These are phyloP conservation scores for Suhomyces bolitotheri DNA, from an alignment of 1,139 yeast genomes.

Conservation along the genomic window DNA sequence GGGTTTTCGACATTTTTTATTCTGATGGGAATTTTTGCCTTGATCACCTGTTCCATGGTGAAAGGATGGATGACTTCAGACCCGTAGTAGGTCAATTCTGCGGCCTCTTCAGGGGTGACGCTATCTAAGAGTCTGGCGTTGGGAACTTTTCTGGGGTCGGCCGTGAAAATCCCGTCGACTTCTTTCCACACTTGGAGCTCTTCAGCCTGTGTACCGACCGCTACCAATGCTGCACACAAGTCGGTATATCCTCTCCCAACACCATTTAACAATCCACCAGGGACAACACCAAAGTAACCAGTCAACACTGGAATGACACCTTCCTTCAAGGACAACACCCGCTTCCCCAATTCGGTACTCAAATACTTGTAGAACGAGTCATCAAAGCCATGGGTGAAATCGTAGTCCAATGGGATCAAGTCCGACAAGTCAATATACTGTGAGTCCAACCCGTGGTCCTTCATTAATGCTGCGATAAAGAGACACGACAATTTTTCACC, in stretches of 20 bases:
- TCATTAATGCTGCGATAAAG: conserved; percentile 82
- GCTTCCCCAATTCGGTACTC: conserved; percentile 58
- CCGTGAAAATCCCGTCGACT: conserved; percentile 97
- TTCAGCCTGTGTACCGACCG: conserved; percentile 89
- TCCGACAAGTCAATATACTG: conserved; percentile 76
- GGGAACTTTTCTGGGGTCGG: conserved; percentile 95
- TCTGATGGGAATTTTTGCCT: conserved; percentile 93
- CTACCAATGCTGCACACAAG: conserved; percentile 92
- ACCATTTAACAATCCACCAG: conserved; percentile 89
- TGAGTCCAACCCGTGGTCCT: conserved; percentile 77
- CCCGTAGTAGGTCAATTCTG: conserved; percentile 95
- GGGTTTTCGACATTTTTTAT: conserved; percentile 96
- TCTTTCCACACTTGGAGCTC: conserved; percentile 98
- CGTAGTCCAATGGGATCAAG: conserved; percentile 62
- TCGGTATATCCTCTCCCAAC: conserved; percentile 98
- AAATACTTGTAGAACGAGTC: conserved; percentile 66
- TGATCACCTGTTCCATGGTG: conserved; percentile 98
- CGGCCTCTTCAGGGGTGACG: conserved; percentile 98
- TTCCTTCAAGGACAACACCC: conserved; percentile 46
- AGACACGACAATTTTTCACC: conserved; percentile 93
- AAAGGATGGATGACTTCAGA: conserved; percentile 98
- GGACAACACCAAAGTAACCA: conserved; percentile 92
- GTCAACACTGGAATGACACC: conserved; percentile 84
- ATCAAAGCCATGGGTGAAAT: conserved; percentile 58
- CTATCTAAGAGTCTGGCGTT: conserved; percentile 80